Evolutionary conservation across 805 yeast genomes (phyloP).

Genomic region (Starmera caribaea): DNA sequence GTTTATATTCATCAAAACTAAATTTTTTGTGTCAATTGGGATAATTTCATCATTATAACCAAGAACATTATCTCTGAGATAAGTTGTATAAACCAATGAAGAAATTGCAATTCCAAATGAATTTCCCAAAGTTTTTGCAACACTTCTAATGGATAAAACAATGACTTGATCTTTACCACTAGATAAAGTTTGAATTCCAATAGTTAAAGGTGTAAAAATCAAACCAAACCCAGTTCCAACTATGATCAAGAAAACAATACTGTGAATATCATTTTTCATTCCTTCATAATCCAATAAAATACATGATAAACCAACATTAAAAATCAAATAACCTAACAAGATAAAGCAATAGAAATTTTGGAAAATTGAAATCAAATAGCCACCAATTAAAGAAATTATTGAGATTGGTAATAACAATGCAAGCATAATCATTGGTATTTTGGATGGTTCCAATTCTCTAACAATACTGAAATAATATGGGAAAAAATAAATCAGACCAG

Average conservation of each 20-base stretch:
- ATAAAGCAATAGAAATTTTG: conserved; percentile 35
- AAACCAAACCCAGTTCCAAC: conserved; percentile 34
- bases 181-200: conserved; percentile 48
- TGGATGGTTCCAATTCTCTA: conserved; percentile 25
- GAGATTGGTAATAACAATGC: conserved; percentile 38
- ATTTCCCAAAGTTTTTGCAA: conserved; percentile 48
- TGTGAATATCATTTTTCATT: conserved; percentile 20
- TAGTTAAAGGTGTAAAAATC: conserved; percentile 16
- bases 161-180: conserved; percentile 43
- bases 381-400: conserved; percentile 31
- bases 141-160: conserved; percentile 46
- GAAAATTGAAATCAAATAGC: conserved; percentile 31
- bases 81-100: conserved; percentile 7
- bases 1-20: neutral
- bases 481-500: conserved; percentile 33
- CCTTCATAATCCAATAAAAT: conserved; percentile 26
- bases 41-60: neutral
- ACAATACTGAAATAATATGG: conserved; percentile 33
- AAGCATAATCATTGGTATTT: conserved; percentile 9
- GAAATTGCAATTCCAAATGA: conserved; percentile 44
- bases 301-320: conserved; percentile 30
- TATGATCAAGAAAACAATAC: conserved; percentile 24
- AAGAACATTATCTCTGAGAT: neutral
- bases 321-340: conserved; percentile 28
- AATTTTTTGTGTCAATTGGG: neutral